Percentiles rank a stretch among this genome's conserved stretches.
phyloP scores from a whole-genome alignment of 495 filamentous ascomycete genomes.

The Tuber indicum region DNA sequence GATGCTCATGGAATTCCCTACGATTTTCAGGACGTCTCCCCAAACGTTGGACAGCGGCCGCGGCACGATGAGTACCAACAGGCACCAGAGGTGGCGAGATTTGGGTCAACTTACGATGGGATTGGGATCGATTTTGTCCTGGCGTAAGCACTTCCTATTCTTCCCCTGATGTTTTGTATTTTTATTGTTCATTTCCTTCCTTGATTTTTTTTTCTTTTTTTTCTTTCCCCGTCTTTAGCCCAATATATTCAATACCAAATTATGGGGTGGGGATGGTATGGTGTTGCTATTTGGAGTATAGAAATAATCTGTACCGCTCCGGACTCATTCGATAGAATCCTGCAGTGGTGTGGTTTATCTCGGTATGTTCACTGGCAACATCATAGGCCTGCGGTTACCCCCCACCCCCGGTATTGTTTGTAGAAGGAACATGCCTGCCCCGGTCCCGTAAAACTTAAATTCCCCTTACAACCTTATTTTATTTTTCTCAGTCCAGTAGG shows the following conservation, averaged over 20 bases:
- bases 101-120: constrained; percentile 70
- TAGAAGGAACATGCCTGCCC: background rate
- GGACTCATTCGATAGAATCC: constrained; percentile 2
- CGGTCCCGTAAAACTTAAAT: background rate
- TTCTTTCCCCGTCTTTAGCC: background rate
- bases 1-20: constrained; percentile 63
- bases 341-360: background rate
- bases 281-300: background rate
- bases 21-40: constrained; percentile 27
- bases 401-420: background rate
- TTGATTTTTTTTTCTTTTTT: background rate
- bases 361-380: constrained; percentile 2
- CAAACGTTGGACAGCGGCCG: constrained; percentile 3
- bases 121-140: constrained; percentile 93
- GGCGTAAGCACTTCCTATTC: constrained; percentile 58
- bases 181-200: constrained; percentile 2
- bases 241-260: constrained; percentile 2
- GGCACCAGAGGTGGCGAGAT: constrained; percentile 45
- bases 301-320: constrained; percentile 5
- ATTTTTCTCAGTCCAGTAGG: background rate
- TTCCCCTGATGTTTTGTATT: background rate
- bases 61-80: constrained; percentile 42
- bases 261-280: background rate
- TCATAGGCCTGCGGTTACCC: constrained; percentile 27
- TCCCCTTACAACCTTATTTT: background rate